Percentiles rank a stretch among this genome's conserved stretches.
Conservation (phyloP, 257 asterid genomes). For the Coffea canephora region DNA sequence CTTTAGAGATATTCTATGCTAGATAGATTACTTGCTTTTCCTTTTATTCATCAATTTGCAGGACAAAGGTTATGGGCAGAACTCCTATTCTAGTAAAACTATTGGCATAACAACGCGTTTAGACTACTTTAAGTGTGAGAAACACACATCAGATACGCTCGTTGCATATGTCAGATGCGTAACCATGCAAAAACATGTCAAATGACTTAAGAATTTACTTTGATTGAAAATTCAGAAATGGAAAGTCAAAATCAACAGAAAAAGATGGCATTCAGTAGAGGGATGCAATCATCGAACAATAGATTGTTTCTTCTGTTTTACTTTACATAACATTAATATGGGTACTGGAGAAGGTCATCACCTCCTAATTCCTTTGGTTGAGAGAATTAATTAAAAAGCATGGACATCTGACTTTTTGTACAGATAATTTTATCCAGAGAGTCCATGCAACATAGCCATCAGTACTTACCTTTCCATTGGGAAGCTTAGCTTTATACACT, state of each 20-base stretch:
- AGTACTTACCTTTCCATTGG: conserved; percentile 62
- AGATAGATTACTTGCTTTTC: neutral
- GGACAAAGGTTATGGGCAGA: neutral
- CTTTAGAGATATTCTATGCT: neutral
- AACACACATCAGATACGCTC: neutral
- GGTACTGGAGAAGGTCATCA: neutral
- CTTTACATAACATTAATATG: neutral
- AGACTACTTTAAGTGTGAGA: neutral
- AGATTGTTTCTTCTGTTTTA: neutral
- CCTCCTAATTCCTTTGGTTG: neutral
- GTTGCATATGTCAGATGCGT: neutral
- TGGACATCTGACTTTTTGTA: neutral
- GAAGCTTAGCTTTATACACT: conserved; percentile 70
- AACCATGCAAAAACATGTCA: neutral
- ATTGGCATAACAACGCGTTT: neutral
- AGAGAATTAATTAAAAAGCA: neutral
- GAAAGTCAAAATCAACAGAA: neutral
- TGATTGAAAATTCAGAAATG: neutral
- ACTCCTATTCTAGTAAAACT: no score
- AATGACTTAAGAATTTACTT: neutral
- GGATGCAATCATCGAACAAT: neutral
- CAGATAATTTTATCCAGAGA: neutral
- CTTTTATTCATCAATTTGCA: neutral
- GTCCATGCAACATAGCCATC: neutral
- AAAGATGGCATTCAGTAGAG: neutral